A percentile compares a stretch with the other conserved stretches of the same genome.
These are phyloP conservation scores for Pythium phragmiticola DNA, from an alignment of 352 stramenopile species.

Conservation along the genomic window DNA sequence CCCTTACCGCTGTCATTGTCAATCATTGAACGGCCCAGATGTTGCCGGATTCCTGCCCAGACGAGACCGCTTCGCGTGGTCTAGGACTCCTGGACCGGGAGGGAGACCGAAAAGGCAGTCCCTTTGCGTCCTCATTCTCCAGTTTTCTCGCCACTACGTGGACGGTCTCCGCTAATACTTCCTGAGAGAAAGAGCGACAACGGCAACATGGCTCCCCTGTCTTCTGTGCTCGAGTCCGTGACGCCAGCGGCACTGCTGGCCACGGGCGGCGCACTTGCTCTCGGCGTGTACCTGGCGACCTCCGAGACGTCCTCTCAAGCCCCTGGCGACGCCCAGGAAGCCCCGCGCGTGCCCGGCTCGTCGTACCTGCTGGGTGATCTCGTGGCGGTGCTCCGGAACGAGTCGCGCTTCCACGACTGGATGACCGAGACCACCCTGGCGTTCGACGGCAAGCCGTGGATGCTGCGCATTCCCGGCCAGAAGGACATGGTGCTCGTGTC, in stretches of 20 bases:
- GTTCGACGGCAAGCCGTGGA: constrained; percentile 26
- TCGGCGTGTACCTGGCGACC: background rate
- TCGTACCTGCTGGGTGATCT: constrained; percentile 43
- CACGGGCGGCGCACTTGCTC: background rate
- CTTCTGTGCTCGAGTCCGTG: background rate
- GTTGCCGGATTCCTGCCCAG: too few relatives aligned
- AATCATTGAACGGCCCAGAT: too few relatives aligned
- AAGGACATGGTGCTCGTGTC: constrained; percentile 25
- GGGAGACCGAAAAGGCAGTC: too few relatives aligned
- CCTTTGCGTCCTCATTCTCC: too few relatives aligned
- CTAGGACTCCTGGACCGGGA: too few relatives aligned
- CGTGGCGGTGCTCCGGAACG: constrained; percentile 27
- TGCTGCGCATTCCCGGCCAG: constrained; percentile 18
- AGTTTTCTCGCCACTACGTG: too few relatives aligned
- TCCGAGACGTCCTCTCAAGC: background rate
- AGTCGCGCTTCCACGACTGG: constrained; percentile 47
- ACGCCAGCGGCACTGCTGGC: background rate
- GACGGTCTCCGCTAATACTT: too few relatives aligned
- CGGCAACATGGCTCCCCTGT: background rate
- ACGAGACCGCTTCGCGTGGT: too few relatives aligned
- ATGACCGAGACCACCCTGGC: constrained; percentile 23
- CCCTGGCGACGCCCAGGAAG: background rate
- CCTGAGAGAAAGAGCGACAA: too few relatives aligned
- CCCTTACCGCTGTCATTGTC: too few relatives aligned
- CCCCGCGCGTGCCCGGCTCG: background rate